Percentiles rank a stretch among this genome's conserved stretches.
These are phyloP conservation scores for Termitomyces sp. DNA, from an alignment of 768 basidiomycete species.

Conservation along the genomic window DNA sequence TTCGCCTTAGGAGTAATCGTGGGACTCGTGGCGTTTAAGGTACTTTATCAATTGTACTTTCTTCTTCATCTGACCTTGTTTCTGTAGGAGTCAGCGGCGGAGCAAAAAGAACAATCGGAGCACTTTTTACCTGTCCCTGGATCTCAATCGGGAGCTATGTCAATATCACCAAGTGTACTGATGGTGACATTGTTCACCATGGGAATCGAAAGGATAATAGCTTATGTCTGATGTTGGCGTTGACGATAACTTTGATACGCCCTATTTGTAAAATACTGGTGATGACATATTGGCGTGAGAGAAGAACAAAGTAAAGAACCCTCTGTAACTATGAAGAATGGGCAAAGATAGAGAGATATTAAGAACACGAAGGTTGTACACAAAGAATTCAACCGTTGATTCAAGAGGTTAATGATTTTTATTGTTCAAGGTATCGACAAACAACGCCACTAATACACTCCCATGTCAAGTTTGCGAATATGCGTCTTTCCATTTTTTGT, in stretches of 20 bases:
- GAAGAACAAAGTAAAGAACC: too few relatives aligned
- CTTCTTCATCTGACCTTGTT: neutral
- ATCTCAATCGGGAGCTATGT: conserved; percentile 32
- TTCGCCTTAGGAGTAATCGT: conserved; percentile 77
- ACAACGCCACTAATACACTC: neutral
- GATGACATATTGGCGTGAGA: too few relatives aligned
- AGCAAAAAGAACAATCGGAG: conserved; percentile 29
- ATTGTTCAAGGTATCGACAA: neutral
- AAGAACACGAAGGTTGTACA: neutral
- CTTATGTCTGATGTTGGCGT: neutral
- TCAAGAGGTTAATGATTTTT: neutral
- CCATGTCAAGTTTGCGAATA: conserved; percentile 9
- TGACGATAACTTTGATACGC: neutral
- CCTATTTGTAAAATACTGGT: neutral
- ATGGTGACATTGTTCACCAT: conserved; percentile 20
- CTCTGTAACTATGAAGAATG: neutral
- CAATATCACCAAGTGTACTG: conserved; percentile 25
- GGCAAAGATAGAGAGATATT: neutral
- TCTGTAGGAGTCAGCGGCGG: conserved; percentile 52
- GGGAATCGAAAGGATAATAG: conserved; percentile 6
- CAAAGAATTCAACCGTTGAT: too few relatives aligned
- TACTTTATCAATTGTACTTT: conserved; percentile 26
- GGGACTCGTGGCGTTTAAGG: conserved; percentile 82
- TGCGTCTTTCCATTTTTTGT: neutral
- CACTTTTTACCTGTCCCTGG: conserved; percentile 66